These are phyloP conservation scores for Ramaria sp. DNA, from an alignment of 768 basidiomycete genomes.

Conservation along the genomic window DNA sequence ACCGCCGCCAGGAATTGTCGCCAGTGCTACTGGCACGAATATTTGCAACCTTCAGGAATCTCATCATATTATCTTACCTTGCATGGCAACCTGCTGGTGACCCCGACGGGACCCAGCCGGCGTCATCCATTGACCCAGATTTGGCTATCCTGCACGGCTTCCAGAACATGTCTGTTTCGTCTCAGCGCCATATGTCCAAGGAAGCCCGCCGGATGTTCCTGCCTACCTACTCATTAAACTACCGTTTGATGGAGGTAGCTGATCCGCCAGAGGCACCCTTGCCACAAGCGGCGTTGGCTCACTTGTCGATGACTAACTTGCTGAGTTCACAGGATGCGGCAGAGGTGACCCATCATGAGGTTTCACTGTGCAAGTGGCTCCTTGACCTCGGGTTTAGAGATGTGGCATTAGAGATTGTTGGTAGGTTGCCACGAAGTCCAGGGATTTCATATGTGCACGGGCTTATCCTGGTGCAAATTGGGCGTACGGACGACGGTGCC, in stretches of 20 bases:
- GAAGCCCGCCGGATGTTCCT: slow-evolving; percentile 28
- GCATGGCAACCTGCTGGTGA: slow-evolving; percentile 47
- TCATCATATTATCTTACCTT: slow-evolving; percentile 58
- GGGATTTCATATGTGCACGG: slow-evolving; percentile 66
- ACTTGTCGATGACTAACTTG: slow-evolving; percentile 56
- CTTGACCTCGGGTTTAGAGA: slow-evolving; percentile 52
- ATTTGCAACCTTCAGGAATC: slow-evolving; percentile 70
- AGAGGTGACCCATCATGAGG: slow-evolving; percentile 56
- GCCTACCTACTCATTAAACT: slow-evolving; percentile 52
- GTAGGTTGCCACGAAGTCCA: slow-evolving; percentile 72
- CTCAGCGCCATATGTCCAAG: background rate
- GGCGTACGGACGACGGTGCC: slow-evolving; percentile 65
- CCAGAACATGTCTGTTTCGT: slow-evolving; percentile 3
- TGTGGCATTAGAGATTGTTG: slow-evolving; percentile 52
- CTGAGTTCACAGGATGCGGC: slow-evolving; percentile 62
- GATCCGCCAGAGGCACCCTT: slow-evolving; percentile 38
- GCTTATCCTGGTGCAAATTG: slow-evolving; percentile 52
- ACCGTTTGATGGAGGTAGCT: slow-evolving; percentile 43
- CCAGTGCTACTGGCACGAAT: slow-evolving; percentile 58
- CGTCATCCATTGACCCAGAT: background rate
- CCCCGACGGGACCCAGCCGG: slow-evolving; percentile 16
- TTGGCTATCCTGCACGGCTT: background rate
- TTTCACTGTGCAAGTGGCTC: slow-evolving; percentile 61
- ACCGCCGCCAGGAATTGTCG: slow-evolving; percentile 54
- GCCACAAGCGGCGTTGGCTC: slow-evolving; percentile 55